Conservation (phyloP, 345 rosid species). For the Salix koriyanagi region DNA sequence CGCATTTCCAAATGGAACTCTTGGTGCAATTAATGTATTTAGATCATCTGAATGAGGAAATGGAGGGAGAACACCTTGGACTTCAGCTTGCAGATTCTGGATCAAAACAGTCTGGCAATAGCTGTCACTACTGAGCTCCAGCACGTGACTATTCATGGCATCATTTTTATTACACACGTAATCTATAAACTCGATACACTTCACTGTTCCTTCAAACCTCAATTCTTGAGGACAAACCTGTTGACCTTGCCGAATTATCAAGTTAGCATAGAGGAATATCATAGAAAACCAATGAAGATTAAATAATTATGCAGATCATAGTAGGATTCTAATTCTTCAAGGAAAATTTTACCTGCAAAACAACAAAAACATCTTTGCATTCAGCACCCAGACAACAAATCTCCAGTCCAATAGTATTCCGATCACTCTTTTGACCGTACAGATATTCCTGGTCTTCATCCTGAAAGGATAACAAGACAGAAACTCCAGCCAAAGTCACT, state of each 20-base stretch:
- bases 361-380: conserved; percentile 51
- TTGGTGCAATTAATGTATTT: conserved; percentile 28
- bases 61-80: conserved; percentile 61
- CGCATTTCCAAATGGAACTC: conserved; percentile 35
- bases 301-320: no score
- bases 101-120: conserved; percentile 34
- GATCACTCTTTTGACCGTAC: conserved; percentile 23
- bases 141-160: conserved; percentile 15
- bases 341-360: conserved; percentile 63
- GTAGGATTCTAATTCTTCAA: conserved; percentile 5
- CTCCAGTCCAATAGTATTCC: conserved; percentile 25
- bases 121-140: conserved; percentile 8
- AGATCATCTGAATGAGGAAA: conserved; percentile 35
- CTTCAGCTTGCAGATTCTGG: conserved; percentile 54
- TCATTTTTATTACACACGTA: conserved; percentile 34
- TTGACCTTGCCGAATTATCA: conserved; percentile 36
- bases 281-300: conserved; percentile 10
- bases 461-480: conserved; percentile 54
- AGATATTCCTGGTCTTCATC: conserved; percentile 44
- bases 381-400: conserved; percentile 68
- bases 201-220: conserved; percentile 64
- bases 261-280: conserved; percentile 26
- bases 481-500: conserved; percentile 60
- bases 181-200: conserved; percentile 57
- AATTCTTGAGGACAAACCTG: conserved; percentile 73